phyloP scores from a whole-genome alignment of 441 rosid genomes.

The Pelargonium cotyledonis region DNA sequence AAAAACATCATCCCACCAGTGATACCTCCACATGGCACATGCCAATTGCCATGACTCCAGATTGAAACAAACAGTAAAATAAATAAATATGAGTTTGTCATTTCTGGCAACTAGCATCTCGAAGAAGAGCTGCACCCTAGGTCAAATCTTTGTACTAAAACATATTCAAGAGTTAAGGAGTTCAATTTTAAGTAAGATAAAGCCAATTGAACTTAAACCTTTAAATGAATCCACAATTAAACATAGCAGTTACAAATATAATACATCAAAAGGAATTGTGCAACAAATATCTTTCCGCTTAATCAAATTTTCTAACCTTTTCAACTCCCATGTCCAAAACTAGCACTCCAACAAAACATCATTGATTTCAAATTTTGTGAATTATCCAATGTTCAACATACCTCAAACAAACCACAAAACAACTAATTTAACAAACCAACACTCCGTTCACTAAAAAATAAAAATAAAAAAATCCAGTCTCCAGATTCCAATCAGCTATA shows the following conservation, averaged over 20 bases:
- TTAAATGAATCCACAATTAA: background rate
- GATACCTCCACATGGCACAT: background rate
- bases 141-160: background rate
- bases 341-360: background rate
- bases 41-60: background rate
- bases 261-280: too few relatives aligned
- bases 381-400: background rate
- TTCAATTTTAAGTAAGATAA: background rate
- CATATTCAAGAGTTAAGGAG: background rate
- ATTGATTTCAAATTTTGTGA: background rate
- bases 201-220: background rate
- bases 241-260: background rate
- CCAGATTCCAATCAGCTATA: background rate
- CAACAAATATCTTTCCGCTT: background rate
- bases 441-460: background rate
- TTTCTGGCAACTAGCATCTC: conserved; percentile 6
- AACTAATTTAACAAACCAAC: conserved; percentile 1
- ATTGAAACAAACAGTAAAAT: background rate
- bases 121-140: background rate
- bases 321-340: background rate
- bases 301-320: background rate
- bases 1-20: background rate
- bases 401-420: background rate
- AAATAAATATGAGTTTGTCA: background rate
- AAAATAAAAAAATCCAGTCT: background rate